phyloP scores from a whole-genome alignment of 495 filamentous ascomycete species.

The Penicillium mononematosum region DNA sequence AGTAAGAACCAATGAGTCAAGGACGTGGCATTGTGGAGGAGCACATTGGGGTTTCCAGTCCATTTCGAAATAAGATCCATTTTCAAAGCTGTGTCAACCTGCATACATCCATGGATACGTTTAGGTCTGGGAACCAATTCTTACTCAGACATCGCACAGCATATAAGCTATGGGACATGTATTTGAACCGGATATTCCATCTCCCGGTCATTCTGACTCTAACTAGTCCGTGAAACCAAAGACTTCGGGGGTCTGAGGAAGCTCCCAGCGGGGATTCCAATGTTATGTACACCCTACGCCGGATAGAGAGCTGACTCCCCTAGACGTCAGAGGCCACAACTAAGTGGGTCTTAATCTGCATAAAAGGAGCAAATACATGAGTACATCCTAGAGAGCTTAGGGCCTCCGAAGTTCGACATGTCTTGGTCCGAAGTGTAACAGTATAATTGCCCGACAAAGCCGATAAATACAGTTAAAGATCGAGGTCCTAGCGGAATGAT shows the following conservation, averaged over 20 bases:
- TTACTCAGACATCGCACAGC: background rate
- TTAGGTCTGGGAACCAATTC: background rate
- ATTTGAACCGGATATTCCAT: background rate
- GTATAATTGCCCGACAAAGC: background rate
- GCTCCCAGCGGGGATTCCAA: background rate
- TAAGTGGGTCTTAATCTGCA: too few relatives aligned
- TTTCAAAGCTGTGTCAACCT: background rate
- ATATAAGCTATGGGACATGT: background rate
- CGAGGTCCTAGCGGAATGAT: background rate
- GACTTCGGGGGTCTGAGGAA: background rate
- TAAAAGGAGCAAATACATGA: background rate
- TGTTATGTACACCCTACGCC: background rate
- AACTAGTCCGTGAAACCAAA: background rate
- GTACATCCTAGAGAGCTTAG: background rate
- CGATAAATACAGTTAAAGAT: background rate
- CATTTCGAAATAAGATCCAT: background rate
- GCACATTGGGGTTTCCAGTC: background rate
- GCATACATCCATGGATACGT: background rate
- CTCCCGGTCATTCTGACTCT: conserved; percentile 1
- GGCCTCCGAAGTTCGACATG: background rate
- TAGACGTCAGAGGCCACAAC: background rate
- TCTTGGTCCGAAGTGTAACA: background rate
- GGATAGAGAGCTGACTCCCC: too few relatives aligned
- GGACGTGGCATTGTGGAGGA: background rate
- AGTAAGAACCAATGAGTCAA: background rate